Evolutionary conservation across 2,329 filamentous ascomycete genomes (phyloP).

Genomic region (Trichoderma sp.): DNA sequence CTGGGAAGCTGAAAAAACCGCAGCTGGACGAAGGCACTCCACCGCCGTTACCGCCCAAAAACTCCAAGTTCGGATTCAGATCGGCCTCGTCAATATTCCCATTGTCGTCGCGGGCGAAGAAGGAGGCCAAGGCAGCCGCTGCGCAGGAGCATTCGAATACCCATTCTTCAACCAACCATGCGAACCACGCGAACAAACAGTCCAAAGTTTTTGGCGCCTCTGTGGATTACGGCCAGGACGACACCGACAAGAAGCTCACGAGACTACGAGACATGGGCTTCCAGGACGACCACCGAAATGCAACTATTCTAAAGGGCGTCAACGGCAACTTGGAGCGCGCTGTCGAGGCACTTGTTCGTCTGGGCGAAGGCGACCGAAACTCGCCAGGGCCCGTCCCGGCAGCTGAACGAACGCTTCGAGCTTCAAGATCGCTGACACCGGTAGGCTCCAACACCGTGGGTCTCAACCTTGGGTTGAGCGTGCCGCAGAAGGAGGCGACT

Average conservation of each 20-base stretch:
- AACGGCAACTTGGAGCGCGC: constrained; percentile 82
- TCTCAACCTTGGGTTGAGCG: constrained; percentile 34
- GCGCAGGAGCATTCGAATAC: constrained; percentile 26
- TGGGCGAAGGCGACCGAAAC: constrained; percentile 66
- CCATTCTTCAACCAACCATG: constrained; percentile 39
- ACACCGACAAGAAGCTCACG: constrained; percentile 71
- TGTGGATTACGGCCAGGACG: constrained; percentile 53
- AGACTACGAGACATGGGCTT: constrained; percentile 91
- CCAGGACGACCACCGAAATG: constrained; percentile 74
- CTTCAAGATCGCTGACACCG: constrained; percentile 55
- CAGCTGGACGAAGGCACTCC: constrained; percentile 55
- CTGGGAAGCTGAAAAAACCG: constrained; percentile 44
- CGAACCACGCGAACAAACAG: constrained; percentile 56
- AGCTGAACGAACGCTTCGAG: constrained; percentile 46
- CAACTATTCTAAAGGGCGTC: constrained; percentile 74
- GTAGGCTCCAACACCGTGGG: constrained; percentile 38
- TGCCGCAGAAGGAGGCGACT: constrained; percentile 29
- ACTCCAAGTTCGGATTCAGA: constrained; percentile 57
- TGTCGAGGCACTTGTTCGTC: constrained; percentile 76
- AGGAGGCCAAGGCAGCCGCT: constrained; percentile 41
- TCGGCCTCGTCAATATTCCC: constrained; percentile 66
- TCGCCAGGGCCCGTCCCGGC: constrained; percentile 37
- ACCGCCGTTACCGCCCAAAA: constrained; percentile 61
- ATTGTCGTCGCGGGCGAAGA: constrained; percentile 58
- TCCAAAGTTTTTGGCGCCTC: constrained; percentile 68